Evolutionary conservation across 2,329 filamentous ascomycete species (phyloP), one percentile per base, ranked within the genome.

Genomic region (Pseudodiploospora longispora): DNA sequence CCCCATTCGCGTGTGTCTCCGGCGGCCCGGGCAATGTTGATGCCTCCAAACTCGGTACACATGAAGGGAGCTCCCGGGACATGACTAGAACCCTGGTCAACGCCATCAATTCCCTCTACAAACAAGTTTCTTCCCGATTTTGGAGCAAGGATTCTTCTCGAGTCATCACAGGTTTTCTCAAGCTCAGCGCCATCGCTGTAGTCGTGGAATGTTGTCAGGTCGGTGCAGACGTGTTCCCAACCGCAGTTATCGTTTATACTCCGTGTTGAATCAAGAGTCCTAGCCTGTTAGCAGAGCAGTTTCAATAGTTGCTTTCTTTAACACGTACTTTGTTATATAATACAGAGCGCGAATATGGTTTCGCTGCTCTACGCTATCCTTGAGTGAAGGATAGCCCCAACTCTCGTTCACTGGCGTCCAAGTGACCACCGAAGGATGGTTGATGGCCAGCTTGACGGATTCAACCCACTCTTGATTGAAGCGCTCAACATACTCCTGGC

Each of bases 171-270:
- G 2, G 74, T 76, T 47, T 71, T 64, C 5, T 71, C 66, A 6
- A 85, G 68, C 27, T 70, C 72, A 0, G 72, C 66, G 0, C 68
- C 76, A 52, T 84, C 80, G 12, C 69, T 67, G 56, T 85, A 85
- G 59, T 85, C 80, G 57, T 85, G 82, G 65, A 82, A 85, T 0
- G 81, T 83, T 27, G 75, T 78, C 2, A 85, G 63, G 51, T 85
- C 81, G 0, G 76, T 81, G 8, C 68, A 53, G 5, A 84, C 79
- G 50, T 84, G 80, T 55, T 85, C 80, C 82, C 82, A 85, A 31
- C 82, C 82, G 51, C 81, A 85, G 59, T 85, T 85, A 59, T 85
- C 81, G 54, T 85, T 85, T 55, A 85, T 70, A 10, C 79, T 79
- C 5, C 82, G 65, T 0, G 75, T 82, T 2, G 76, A 69, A 50